These are phyloP conservation scores for Trametes polyzona DNA, from an alignment of 1,284 basidiomycete species.

Conservation along the genomic window DNA sequence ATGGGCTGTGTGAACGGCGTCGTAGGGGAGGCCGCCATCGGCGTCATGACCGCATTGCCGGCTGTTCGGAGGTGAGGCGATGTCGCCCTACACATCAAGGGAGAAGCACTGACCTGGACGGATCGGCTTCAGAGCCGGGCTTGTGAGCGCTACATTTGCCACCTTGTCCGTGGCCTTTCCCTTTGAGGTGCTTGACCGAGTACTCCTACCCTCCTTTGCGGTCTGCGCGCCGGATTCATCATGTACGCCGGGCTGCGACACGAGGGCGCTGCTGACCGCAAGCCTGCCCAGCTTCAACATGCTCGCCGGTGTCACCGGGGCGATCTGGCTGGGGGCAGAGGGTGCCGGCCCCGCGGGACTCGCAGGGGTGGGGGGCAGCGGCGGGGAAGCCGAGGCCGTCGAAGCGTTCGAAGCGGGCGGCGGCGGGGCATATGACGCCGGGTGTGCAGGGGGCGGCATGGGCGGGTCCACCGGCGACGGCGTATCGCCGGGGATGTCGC, in stretches of 20 bases:
- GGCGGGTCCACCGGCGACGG: constrained; percentile 81
- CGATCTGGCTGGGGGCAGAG: constrained; percentile 43
- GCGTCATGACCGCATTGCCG: constrained; percentile 25
- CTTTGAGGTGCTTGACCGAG: constrained; percentile 35
- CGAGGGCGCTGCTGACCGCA: constrained; percentile 51
- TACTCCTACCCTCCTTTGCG: constrained; percentile 29
- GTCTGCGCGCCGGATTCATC: constrained; percentile 12
- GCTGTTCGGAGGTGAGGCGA: too few relatives aligned
- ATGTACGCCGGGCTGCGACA: constrained; percentile 32
- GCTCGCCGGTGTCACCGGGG: constrained; percentile 84
- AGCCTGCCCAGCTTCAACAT: constrained; percentile 83
- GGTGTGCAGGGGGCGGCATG: constrained; percentile 78
- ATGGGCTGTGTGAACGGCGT: constrained; percentile 36
- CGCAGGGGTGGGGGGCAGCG: constrained; percentile 24
- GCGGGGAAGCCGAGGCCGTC: constrained; percentile 17
- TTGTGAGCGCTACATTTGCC: constrained; percentile 40
- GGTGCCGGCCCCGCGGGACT: constrained; percentile 26
- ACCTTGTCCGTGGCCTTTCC: constrained; percentile 19
- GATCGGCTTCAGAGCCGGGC: constrained; percentile 65
- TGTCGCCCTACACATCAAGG: too few relatives aligned
- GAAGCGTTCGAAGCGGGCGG: constrained; percentile 9
- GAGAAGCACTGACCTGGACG: constrained; percentile 56
- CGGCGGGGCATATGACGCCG: constrained; percentile 39
- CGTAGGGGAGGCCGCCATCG: constrained; percentile 28
- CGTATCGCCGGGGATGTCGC: constrained; percentile 54